A percentile compares a stretch with the other conserved stretches of the same genome.
Evolutionary conservation across 805 yeast species (phyloP).

Genomic region (Saturnispora zaruensis): DNA sequence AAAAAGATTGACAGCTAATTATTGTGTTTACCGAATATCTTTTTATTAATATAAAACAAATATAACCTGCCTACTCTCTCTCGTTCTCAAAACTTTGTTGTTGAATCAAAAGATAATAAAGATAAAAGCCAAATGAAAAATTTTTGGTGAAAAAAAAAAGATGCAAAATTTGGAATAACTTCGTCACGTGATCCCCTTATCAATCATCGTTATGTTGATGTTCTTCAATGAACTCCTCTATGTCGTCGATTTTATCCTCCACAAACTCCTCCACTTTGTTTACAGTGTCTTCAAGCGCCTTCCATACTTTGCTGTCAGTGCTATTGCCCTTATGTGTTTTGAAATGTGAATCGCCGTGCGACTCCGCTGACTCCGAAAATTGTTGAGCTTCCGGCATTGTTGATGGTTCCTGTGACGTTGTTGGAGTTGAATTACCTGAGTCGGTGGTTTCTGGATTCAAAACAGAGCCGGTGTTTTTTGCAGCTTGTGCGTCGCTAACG

Average conservation of each 20-base stretch:
- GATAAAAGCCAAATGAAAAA: neutral
- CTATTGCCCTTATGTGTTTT: neutral
- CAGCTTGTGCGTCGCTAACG: neutral
- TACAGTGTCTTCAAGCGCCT: neutral
- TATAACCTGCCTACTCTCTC: too few species aligned
- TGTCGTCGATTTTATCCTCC: slow-evolving; percentile 1
- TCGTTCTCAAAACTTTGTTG: neutral
- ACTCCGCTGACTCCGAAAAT: neutral
- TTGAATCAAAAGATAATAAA: neutral
- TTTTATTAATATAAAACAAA: neutral
- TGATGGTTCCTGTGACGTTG: neutral
- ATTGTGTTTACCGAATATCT: neutral
- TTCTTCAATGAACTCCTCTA: neutral
- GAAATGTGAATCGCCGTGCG: neutral
- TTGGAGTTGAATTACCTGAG: neutral
- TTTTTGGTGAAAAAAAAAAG: neutral
- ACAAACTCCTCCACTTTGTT: slow-evolving; percentile 6
- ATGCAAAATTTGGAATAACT: neutral
- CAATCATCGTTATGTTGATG: neutral
- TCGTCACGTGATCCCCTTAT: neutral
- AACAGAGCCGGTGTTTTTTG: neutral
- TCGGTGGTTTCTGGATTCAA: neutral
- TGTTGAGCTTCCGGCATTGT: neutral
- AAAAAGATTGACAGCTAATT: neutral
- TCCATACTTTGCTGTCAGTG: neutral